These are phyloP conservation scores for Syzygium syzygioides DNA, from an alignment of 441 rosid species.

Conservation along the genomic window DNA sequence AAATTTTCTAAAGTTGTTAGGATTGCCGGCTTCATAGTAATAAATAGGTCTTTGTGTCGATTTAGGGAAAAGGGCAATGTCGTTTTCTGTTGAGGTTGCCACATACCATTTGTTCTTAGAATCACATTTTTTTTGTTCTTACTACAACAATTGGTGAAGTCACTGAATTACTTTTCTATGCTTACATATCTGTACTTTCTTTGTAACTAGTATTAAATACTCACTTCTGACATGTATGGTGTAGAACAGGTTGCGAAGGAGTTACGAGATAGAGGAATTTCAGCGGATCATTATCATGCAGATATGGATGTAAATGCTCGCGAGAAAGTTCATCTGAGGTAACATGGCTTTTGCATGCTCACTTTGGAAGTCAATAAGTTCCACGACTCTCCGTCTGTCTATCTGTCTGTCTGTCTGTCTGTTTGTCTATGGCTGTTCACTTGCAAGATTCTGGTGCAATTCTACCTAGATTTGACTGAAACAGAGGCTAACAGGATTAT, in stretches of 20 bases:
- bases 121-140: background rate
- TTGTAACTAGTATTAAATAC: background rate
- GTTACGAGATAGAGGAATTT: constrained; percentile 68
- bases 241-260: constrained; percentile 80
- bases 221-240: constrained; percentile 5
- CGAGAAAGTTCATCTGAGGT: constrained; percentile 85
- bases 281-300: constrained; percentile 89
- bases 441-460: background rate
- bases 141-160: background rate
- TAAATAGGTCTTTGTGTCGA: background rate
- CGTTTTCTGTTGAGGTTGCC: background rate
- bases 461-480: background rate
- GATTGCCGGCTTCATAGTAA: background rate
- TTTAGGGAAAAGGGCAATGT: background rate
- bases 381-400: background rate
- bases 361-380: background rate
- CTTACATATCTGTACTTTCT: background rate
- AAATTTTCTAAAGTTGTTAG: background rate
- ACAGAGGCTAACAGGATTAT: background rate
- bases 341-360: constrained; percentile 3
- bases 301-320: constrained; percentile 89
- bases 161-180: background rate
- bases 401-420: background rate
- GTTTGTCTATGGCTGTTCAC: background rate
- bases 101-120: background rate